Evolutionary conservation across 768 basidiomycete genomes (phyloP), one percentile per base, ranked within the genome.

Genomic region (Leccinum pellstonianum): DNA sequence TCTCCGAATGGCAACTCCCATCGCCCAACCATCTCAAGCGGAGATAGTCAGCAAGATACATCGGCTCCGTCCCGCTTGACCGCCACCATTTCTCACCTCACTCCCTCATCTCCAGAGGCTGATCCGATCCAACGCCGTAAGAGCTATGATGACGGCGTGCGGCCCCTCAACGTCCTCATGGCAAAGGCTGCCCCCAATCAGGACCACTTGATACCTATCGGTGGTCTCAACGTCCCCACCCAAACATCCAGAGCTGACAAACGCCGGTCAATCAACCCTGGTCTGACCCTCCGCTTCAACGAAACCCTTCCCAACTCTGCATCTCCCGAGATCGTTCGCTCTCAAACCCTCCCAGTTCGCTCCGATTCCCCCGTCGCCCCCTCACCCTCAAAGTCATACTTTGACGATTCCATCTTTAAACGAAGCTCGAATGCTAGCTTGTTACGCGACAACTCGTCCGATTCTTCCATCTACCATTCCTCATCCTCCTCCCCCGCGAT

Each of bases 221-320:
- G 37, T 41, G 67, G 62, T 21, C 67, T 75, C 50, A 59, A 65
- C 53, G 66, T 76, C 53, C 64, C 78, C 47, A 57, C 61, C 17
- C 61, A 61, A 7, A 75, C 74, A 0, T 71, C 72, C 5, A 77
- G 80, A 37, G 73, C 76, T 0, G 81, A 80, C 25, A 80, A 77
- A 49, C 75, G 85, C 12, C 74, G 80, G 21, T 85, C 85, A 4
- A 85, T 86, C 61, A 85, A 83, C 57, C 85, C 86, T 1, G 78
- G 70, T 4, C 68, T 80, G 48, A 67, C 76, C 7, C 73, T 83
- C 60, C 76, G 70, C 21, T 57, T 60, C 37, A 64, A 63, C 14
- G 58, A 64, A 4, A 1, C 51, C 2, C 9, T 51, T 4, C 61
- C 66, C 23, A 63, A 62, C 53, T 59, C 64, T 29, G 57, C 63